Evolutionary conservation across 768 basidiomycete genomes (phyloP).

Genomic region (Pleurotus cornucopiae): DNA sequence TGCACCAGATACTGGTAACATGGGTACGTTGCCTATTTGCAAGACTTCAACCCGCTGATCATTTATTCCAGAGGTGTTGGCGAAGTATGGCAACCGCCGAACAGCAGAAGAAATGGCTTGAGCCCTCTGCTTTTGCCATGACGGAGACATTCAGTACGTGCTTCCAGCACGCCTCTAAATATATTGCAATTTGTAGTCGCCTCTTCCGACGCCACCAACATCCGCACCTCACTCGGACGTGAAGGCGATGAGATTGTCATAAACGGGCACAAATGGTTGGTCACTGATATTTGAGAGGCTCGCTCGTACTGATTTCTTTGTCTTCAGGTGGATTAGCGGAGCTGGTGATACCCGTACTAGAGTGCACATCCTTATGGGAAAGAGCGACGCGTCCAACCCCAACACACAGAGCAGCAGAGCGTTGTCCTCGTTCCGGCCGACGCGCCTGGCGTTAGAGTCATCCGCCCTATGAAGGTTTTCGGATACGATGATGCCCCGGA

Average conservation of each 20-base stretch:
- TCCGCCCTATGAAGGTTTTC: conserved; percentile 90
- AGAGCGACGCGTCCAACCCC: conserved; percentile 83
- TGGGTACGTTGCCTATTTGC: conserved; percentile 55
- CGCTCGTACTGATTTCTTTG: not conserved
- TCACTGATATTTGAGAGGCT: not conserved
- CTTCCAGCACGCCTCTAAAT: conserved; percentile 7
- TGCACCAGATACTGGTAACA: conserved; percentile 96
- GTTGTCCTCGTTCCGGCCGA: conserved; percentile 93
- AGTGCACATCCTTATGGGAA: conserved; percentile 92
- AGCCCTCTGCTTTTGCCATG: conserved; percentile 93
- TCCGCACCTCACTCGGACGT: conserved; percentile 77
- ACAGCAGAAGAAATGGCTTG: conserved; percentile 88
- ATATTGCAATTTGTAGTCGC: conserved; percentile 46
- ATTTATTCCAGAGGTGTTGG: conserved; percentile 76
- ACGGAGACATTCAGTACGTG: conserved; percentile 81
- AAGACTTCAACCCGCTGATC: not conserved
- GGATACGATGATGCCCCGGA: conserved; percentile 95
- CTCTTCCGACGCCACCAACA: conserved; percentile 96
- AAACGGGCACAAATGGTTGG: conserved; percentile 93
- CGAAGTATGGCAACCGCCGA: conserved; percentile 85
- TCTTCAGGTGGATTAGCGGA: conserved; percentile 88
- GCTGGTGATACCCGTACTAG: conserved; percentile 92
- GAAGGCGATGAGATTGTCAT: conserved; percentile 89
- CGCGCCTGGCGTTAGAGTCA: conserved; percentile 78
- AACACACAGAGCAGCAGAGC: conserved; percentile 81